Percentiles rank a stretch among this genome's conserved stretches.
Evolutionary conservation across 208 protist species (phyloP).

Genomic region (Wallacemonas collosoma): DNA sequence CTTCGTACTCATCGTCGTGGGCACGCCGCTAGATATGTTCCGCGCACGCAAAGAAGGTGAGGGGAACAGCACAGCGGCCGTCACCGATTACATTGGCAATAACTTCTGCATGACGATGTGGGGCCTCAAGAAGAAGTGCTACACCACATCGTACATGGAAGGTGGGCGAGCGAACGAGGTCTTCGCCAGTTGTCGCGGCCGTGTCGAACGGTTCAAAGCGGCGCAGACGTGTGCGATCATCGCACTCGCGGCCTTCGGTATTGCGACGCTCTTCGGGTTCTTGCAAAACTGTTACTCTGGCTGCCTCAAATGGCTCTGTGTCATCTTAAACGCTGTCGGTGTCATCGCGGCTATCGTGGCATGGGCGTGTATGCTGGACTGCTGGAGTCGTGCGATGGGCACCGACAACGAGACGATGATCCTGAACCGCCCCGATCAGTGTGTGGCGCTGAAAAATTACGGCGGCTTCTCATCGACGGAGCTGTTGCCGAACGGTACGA

Average conservation of each 20-base stretch:
- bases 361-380: conserved; percentile 41
- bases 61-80: background rate
- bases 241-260: conserved; percentile 20
- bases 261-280: conserved; percentile 20
- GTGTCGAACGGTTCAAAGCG: conserved; percentile 36
- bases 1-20: conserved; percentile 25
- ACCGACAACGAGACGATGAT: background rate
- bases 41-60: conserved; percentile 16
- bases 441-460: conserved; percentile 25
- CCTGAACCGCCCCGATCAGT: background rate
- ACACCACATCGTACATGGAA: conserved; percentile 20
- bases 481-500: conserved; percentile 19
- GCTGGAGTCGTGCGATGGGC: conserved; percentile 25
- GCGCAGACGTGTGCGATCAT: conserved; percentile 49
- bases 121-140: conserved; percentile 45
- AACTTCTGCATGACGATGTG: conserved; percentile 48
- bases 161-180: conserved; percentile 14
- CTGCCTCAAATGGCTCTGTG: conserved; percentile 37
- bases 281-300: conserved; percentile 43
- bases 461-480: conserved; percentile 17
- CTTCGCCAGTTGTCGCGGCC: conserved; percentile 28
- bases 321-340: conserved; percentile 32
- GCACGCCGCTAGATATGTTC: conserved; percentile 26
- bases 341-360: conserved; percentile 21
- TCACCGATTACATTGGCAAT: conserved; percentile 1